Evolutionary conservation across 2,329 filamentous ascomycete species (phyloP), one percentile per base, ranked within the genome.

Genomic region (Hypoxylon sp.): DNA sequence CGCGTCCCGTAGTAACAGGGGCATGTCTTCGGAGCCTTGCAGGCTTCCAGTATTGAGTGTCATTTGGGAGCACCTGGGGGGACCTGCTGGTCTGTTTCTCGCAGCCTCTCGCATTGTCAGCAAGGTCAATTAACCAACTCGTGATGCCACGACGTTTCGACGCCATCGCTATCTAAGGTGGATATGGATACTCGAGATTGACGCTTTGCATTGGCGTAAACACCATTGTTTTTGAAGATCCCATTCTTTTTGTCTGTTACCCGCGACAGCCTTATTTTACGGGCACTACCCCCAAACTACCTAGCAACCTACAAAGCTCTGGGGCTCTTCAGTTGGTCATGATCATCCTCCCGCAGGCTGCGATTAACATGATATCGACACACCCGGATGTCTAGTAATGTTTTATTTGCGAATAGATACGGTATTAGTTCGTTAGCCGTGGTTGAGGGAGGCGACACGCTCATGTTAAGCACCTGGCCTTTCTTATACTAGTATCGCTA

Each of bases 251-350:
- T 43, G 30, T 26, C 39, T 57, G 41, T 13, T 58, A 59, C 39
- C 56, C 62, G 56, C 62, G 60, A 59, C 56, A 66, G 59, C 60
- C 68, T 65, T 39, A 39, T 56, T 43, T 39, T 55, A n/a, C 37
- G 20, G 44, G 24, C 19, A 19, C 34, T 19, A 41, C 37, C 37
- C 37, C 37, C 7, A 17, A n/a, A 3, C 32, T 34, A 15, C 4
- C 32, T n/a, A n/a, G n/a, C 34, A n/a, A 17, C 13, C 11, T 56
- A n/a, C n/a, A n/a, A n/a, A 50, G 43, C 59, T 41, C 49, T 64
- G 30, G 59, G 53, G 28, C 22, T 49, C 46, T 61, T 30, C 46
- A 57, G 49, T 55, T 55, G 37, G 57, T 66, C 52, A 47, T 59
- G 59, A 68, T 60, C 61, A 47, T 48, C 56, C 19, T 46, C 50